A percentile compares a stretch with the other conserved stretches of the same genome.
phyloP scores from a whole-genome alignment of 1,284 basidiomycete genomes.

The Ceratobasidium sp. region DNA sequence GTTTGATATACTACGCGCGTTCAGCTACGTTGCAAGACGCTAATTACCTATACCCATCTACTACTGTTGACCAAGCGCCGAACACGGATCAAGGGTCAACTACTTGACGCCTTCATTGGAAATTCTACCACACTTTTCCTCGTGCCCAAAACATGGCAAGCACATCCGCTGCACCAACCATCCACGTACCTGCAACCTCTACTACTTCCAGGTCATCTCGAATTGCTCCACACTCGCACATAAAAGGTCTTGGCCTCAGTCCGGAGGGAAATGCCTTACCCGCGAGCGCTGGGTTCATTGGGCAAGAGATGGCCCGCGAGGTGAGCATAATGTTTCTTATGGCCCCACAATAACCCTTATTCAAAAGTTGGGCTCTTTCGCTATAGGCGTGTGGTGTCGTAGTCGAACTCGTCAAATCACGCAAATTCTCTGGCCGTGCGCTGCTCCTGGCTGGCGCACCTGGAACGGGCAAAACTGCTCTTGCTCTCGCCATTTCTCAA shows the following conservation, averaged over 20 bases:
- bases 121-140: conserved; percentile 20
- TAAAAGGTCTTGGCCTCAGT: conserved; percentile 93
- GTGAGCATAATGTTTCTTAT: conserved; percentile 58
- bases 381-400: conserved; percentile 87
- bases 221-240: conserved; percentile 92
- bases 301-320: conserved; percentile 91
- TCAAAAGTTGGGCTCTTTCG: neutral
- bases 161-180: conserved; percentile 18
- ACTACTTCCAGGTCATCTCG: conserved; percentile 69
- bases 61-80: neutral
- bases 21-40: neutral
- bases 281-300: conserved; percentile 88
- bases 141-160: conserved; percentile 28
- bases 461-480: conserved; percentile 94
- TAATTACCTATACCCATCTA: neutral
- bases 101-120: neutral
- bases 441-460: conserved; percentile 89
- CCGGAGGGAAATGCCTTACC: conserved; percentile 79
- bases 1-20: too few species aligned
- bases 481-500: conserved; percentile 93
- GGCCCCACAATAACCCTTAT: neutral
- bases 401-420: conserved; percentile 89
- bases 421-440: conserved; percentile 92
- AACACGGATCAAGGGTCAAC: neutral
- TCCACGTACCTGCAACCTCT: conserved; percentile 20